Evolutionary conservation across 2,329 filamentous ascomycete genomes (phyloP), one percentile per base, ranked within the genome.

Genomic region (Apiospora kogelbergensis): DNA sequence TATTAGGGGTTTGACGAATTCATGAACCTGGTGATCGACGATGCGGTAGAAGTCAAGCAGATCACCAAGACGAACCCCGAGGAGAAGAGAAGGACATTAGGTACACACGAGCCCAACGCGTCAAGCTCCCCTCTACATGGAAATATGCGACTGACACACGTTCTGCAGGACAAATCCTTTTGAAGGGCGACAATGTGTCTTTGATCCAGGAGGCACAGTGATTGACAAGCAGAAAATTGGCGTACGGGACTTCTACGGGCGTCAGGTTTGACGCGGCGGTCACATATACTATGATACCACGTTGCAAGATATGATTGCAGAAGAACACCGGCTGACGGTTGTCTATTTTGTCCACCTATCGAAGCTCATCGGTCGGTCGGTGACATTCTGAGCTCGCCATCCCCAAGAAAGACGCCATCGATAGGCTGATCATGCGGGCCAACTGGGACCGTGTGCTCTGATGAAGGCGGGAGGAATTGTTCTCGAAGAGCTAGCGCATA

Each of bases 1-100:
- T 68, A 44, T 1, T 71, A 97, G 94, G 95, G 96, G 17, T 99
- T 99, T 74, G 96, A 99, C 80, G 96, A 99, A 82, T 99, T 98
- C 84, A 98, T 99, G 95, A 99, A 99, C 84, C 86, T 99, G 65
- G 96, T 98, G 46, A 88, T 97, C 73, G 96, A 99, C 78, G 94
- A 99, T 76, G 96, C 96, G 40, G 90, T 98, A 69, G 95, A 98
- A 82, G 94, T 99, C 60, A 93, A 91, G 80, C 88, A 94, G 78
- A 85, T 93, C 68, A 94, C 92, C 72, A 97, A 97, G 85, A 90
- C 89, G 20, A 91, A 93, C 74, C 80, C 85, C 53, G 89, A 91
- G 73, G 95, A 97, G 82, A 90, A 89, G 73, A 88, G 95, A 79
- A 90, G 93, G 81, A 85, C 90, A 57, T 81, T 98, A 67, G 95